A percentile compares a stretch with the other conserved stretches of the same genome.
Conservation (phyloP, 2,329 filamentous ascomycete species). For the Aspergillus amoenus region DNA sequence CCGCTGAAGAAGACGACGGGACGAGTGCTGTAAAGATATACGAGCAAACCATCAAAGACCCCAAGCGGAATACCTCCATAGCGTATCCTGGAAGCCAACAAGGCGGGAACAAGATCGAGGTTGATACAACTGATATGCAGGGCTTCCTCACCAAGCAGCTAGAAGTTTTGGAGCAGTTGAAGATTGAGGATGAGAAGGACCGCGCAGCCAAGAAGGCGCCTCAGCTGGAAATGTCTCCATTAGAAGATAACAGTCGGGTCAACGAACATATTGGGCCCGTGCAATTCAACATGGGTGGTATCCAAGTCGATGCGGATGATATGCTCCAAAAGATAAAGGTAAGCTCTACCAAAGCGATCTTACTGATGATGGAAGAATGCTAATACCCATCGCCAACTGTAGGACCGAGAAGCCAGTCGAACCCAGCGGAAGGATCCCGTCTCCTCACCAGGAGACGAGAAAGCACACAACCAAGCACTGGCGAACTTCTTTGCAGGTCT, state of each 20-base stretch:
- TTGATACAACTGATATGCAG: conserved; percentile 73
- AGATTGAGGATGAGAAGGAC: conserved; percentile 54
- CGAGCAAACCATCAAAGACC: conserved; percentile 76
- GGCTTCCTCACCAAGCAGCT: conserved; percentile 74
- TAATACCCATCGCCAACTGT: background rate
- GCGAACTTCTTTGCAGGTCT: conserved; percentile 61
- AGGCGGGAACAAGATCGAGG: conserved; percentile 51
- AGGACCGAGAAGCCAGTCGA: conserved; percentile 47
- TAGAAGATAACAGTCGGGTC: conserved; percentile 45
- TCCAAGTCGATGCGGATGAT: conserved; percentile 92
- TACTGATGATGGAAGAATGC: conserved; percentile 9
- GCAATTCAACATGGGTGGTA: conserved; percentile 97
- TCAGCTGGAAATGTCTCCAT: conserved; percentile 37
- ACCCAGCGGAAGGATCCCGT: conserved; percentile 35
- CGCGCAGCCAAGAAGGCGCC: conserved; percentile 33
- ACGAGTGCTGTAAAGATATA: conserved; percentile 70
- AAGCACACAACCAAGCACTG: conserved; percentile 59
- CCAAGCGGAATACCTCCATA: conserved; percentile 62
- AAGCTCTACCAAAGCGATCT: conserved; percentile 15
- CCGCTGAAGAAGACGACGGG: conserved; percentile 28
- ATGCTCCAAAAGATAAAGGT: conserved; percentile 87
- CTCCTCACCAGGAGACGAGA: conserved; percentile 41
- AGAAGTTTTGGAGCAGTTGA: conserved; percentile 68
- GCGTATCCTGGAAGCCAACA: conserved; percentile 49
- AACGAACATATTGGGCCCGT: conserved; percentile 89